These are phyloP conservation scores for Fusarium heterosporum DNA, from an alignment of 2,329 filamentous ascomycete genomes.

Conservation along the genomic window DNA sequence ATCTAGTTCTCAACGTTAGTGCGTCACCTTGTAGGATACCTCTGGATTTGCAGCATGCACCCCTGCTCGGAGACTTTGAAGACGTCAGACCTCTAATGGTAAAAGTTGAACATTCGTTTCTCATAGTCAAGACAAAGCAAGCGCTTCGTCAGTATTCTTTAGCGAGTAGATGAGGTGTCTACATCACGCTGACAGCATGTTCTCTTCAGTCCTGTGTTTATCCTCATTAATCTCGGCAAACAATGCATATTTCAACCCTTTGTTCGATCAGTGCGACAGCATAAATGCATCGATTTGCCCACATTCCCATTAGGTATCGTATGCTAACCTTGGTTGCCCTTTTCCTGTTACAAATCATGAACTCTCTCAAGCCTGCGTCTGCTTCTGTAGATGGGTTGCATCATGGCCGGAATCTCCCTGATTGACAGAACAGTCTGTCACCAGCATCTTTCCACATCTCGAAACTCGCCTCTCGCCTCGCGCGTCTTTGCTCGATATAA, in stretches of 20 bases:
- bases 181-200: not conserved
- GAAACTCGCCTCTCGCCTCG: conserved; percentile 39
- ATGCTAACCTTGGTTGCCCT: not conserved
- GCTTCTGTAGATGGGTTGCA: not conserved
- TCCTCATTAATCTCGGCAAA: not conserved
- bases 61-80: not conserved
- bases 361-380: not conserved
- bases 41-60: not conserved
- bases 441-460: conserved; percentile 43
- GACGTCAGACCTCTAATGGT: not conserved
- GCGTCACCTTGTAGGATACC: not conserved
- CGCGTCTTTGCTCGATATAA: conserved; percentile 22
- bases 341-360: not conserved
- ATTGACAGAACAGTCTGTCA: conserved; percentile 39
- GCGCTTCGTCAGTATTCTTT: not conserved
- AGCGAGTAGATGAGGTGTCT: not conserved
- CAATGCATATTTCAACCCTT: not conserved
- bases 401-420: conserved; percentile 28
- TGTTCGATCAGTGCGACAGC: conserved; percentile 4
- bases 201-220: not conserved
- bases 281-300: conserved; percentile 6
- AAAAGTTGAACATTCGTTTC: not conserved
- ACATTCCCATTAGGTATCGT: conserved; percentile 7
- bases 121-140: not conserved
- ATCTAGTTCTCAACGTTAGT: not conserved